Evolutionary conservation across 2,329 filamentous ascomycete genomes (phyloP).

Genomic region (Neocucurbitaria cava): DNA sequence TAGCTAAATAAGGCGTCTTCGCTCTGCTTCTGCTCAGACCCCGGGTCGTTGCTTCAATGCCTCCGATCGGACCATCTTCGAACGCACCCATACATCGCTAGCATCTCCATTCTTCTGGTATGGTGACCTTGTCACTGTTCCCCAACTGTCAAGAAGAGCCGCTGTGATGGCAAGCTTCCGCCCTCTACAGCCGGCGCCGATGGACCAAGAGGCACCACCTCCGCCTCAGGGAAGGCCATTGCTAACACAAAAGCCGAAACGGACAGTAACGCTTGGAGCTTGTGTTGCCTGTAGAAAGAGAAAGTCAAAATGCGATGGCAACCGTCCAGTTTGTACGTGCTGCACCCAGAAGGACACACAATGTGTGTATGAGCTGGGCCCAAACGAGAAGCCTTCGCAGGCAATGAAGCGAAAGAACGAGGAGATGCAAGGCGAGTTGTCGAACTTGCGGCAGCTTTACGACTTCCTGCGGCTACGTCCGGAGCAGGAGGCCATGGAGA

Average conservation of each 20-base stretch:
- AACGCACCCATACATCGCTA: neutral
- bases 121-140: constrained; percentile 1
- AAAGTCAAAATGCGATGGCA: constrained; percentile 46
- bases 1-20: constrained; percentile 11
- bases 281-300: constrained; percentile 44
- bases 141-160: constrained; percentile 1
- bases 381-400: constrained; percentile 45
- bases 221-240: constrained; percentile 30
- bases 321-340: constrained; percentile 39
- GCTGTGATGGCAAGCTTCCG: constrained; percentile 38
- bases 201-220: constrained; percentile 34
- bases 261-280: constrained; percentile 44
- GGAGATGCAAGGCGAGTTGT: constrained; percentile 45
- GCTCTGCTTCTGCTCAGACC: neutral
- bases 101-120: constrained; percentile 3
- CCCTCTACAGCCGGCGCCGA: constrained; percentile 41
- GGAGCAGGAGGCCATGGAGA: constrained; percentile 38
- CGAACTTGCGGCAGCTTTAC: constrained; percentile 41
- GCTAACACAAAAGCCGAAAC: constrained; percentile 40
- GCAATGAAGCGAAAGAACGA: constrained; percentile 47
- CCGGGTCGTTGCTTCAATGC: neutral
- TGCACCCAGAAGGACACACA: constrained; percentile 42
- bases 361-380: constrained; percentile 43
- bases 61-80: constrained; percentile 12
- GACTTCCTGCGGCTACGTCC: constrained; percentile 38